Conservation (phyloP, 345 rosid species). For the Salix brachista region DNA sequence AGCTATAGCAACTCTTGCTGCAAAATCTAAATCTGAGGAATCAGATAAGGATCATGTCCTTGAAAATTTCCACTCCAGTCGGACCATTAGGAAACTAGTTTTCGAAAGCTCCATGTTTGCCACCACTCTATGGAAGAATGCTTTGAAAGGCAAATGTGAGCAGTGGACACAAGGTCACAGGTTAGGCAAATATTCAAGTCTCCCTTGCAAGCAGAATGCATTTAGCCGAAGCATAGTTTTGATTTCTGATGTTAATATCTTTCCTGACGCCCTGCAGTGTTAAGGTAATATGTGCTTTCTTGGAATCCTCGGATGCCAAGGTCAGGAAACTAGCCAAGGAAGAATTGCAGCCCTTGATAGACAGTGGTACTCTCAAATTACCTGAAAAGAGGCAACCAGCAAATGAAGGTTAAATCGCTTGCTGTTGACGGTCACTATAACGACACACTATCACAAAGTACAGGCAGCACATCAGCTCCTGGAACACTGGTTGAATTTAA, state of each 20-base stretch:
- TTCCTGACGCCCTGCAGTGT: constrained; percentile 48
- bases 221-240: background rate
- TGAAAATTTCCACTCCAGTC: constrained; percentile 78
- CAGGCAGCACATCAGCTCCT: background rate
- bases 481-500: background rate
- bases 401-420: constrained; percentile 20
- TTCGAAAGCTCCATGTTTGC: constrained; percentile 67
- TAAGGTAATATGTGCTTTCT: constrained; percentile 65
- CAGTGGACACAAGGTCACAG: constrained; percentile 85
- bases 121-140: constrained; percentile 59
- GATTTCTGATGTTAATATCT: background rate
- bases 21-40: constrained; percentile 54
- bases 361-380: constrained; percentile 53
- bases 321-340: constrained; percentile 43
- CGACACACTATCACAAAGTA: background rate
- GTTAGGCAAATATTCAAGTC: constrained; percentile 29
- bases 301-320: constrained; percentile 53
- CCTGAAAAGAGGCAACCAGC: constrained; percentile 32
- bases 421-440: background rate
- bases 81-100: constrained; percentile 71
- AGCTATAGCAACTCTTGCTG: constrained; percentile 61
- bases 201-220: background rate
- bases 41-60: constrained; percentile 57
- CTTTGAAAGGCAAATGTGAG: constrained; percentile 60
- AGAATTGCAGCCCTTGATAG: constrained; percentile 70